Percentiles rank a stretch among this genome's conserved stretches.
phyloP scores from a whole-genome alignment of 345 rosid species.

The Raphanus sativus region DNA sequence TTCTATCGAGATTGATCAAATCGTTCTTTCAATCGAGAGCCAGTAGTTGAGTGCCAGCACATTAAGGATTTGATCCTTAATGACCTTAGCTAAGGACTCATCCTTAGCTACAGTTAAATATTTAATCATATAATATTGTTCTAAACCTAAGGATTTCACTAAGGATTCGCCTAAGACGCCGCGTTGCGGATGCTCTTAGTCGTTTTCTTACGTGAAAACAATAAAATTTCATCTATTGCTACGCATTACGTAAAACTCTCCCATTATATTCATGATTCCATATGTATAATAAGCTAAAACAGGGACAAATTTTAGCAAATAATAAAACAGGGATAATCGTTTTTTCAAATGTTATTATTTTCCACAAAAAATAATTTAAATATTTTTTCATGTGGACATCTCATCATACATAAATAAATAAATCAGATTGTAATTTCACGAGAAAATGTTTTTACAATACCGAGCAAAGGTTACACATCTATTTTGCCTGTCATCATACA shows the following conservation, averaged over 20 bases:
- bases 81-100: too few species aligned
- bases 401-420: not conserved
- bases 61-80: too few species aligned
- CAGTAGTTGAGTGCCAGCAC: too few species aligned
- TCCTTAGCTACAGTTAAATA: too few species aligned
- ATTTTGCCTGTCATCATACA: slow-evolving; percentile 8
- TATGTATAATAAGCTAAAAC: not conserved
- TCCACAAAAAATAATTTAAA: not conserved
- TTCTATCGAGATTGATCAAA: too few species aligned
- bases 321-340: not conserved
- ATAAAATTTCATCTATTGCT: not conserved
- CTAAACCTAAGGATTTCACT: too few species aligned
- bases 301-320: too few species aligned
- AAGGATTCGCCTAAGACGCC: too few species aligned
- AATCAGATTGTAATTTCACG: not conserved
- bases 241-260: not conserved
- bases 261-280: not conserved
- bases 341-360: not conserved
- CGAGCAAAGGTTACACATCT: not conserved
- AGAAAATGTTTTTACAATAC: not conserved
- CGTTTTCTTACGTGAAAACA: not conserved
- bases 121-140: too few species aligned
- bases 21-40: too few species aligned
- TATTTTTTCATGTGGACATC: not conserved
- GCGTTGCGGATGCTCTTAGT: too few species aligned